phyloP scores from a whole-genome alignment of 2,329 filamentous ascomycete genomes.

The Atkinsonella hypoxylon region DNA sequence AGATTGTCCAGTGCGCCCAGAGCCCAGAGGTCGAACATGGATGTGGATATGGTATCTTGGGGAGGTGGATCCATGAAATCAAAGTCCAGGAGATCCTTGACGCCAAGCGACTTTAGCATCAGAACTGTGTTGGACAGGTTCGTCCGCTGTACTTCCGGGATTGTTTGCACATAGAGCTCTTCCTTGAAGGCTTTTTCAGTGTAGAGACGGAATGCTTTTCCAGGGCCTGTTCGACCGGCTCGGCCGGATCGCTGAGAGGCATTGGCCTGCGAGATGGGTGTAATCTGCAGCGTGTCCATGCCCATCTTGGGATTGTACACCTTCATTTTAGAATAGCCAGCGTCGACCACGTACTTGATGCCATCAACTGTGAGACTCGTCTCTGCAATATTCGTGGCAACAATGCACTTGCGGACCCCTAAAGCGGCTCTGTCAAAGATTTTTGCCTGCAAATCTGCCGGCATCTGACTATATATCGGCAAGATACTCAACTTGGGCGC shows the following conservation, averaged over 20 bases:
- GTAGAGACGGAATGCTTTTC: slow-evolving; percentile 87
- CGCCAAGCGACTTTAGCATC: slow-evolving; percentile 84
- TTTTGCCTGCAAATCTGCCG: slow-evolving; percentile 90
- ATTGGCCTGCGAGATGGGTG: slow-evolving; percentile 94
- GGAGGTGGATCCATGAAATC: slow-evolving; percentile 99
- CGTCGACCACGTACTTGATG: slow-evolving; percentile 98
- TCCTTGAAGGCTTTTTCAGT: slow-evolving; percentile 93
- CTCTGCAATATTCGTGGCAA: slow-evolving; percentile 97
- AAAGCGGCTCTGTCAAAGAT: slow-evolving; percentile 89
- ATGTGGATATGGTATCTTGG: slow-evolving; percentile 94
- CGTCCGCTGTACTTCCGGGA: slow-evolving; percentile 93
- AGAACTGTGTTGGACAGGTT: slow-evolving; percentile 93
- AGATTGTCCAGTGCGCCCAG: slow-evolving; percentile 88
- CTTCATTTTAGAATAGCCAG: slow-evolving; percentile 93
- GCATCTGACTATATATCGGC: slow-evolving; percentile 99
- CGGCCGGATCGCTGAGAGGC: slow-evolving; percentile 86
- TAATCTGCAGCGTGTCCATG: slow-evolving; percentile 97
- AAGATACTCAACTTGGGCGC: slow-evolving; percentile 89
- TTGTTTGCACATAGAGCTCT: slow-evolving; percentile 92
- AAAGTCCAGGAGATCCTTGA: slow-evolving; percentile 89
- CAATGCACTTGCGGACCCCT: slow-evolving; percentile 91
- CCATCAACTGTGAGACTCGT: slow-evolving; percentile 96
- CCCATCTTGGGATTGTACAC: slow-evolving; percentile 99
- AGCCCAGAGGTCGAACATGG: slow-evolving; percentile 94
- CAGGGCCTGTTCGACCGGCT: slow-evolving; percentile 86